These are phyloP conservation scores for Boletus rufocinnamomeus DNA, from an alignment of 768 basidiomycete species.

Conservation along the genomic window DNA sequence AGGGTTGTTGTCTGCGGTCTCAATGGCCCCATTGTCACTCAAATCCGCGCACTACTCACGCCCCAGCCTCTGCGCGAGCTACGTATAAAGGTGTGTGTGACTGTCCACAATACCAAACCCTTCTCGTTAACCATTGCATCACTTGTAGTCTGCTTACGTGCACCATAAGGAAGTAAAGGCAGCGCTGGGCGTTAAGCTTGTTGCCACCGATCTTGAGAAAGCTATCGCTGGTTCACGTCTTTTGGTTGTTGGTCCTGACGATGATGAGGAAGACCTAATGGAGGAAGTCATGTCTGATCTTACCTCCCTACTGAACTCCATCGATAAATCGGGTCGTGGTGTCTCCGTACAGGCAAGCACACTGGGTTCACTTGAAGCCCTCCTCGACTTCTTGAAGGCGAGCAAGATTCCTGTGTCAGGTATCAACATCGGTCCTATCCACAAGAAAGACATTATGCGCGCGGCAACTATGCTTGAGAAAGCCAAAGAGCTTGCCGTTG, in stretches of 20 bases:
- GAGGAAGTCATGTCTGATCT: conserved; percentile 98
- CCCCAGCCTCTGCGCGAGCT: conserved; percentile 96
- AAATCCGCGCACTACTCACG: conserved; percentile 89
- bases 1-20: conserved; percentile 94
- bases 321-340: conserved; percentile 94
- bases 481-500: conserved; percentile 91
- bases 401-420: conserved; percentile 98
- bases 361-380: conserved; percentile 93
- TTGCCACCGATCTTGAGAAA: conserved; percentile 94
- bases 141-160: conserved; percentile 82
- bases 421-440: conserved; percentile 96
- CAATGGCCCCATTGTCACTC: conserved; percentile 96
- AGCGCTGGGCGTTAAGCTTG: conserved; percentile 93
- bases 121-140: conserved; percentile 6
- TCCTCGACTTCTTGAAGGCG: conserved; percentile 90
- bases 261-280: conserved; percentile 92
- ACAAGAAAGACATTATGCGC: conserved; percentile 94
- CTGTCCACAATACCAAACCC: neutral
- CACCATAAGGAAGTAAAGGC: conserved; percentile 98
- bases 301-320: conserved; percentile 81
- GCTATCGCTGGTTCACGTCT: conserved; percentile 96
- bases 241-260: conserved; percentile 90
- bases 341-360: conserved; percentile 98
- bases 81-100: conserved; percentile 78
- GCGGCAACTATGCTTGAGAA: conserved; percentile 93